Evolutionary conservation across 192 early-diverging fungal genomes (phyloP).

Genomic region (Podila minutissima): DNA sequence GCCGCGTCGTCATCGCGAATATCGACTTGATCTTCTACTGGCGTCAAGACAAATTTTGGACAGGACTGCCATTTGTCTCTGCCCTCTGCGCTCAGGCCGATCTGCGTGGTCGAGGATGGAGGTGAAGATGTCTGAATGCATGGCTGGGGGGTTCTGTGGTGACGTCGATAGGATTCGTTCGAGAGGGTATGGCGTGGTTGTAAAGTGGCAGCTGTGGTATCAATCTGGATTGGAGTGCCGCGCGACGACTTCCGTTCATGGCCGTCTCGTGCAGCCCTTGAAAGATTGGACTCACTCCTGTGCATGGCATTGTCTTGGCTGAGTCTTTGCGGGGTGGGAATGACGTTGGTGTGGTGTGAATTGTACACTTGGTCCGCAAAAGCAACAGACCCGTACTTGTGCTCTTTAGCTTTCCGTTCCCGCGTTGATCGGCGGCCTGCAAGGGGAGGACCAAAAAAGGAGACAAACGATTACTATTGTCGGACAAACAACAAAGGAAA

Average conservation of each 20-base stretch:
- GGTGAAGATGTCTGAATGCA: not conserved
- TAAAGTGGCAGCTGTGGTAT: not conserved
- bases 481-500: not conserved
- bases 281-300: not conserved
- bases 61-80: not conserved
- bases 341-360: too few relatives aligned
- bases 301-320: too few relatives aligned
- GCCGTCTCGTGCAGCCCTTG: not conserved
- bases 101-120: not conserved
- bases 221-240: not conserved
- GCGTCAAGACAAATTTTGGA: not conserved
- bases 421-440: not conserved
- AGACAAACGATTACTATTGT: not conserved
- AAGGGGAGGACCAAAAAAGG: not conserved
- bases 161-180: not conserved
- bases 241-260: not conserved
- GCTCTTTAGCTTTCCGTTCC: constrained; percentile 2
- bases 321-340: too few relatives aligned
- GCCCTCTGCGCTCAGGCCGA: not conserved
- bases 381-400: not conserved
- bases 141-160: not conserved
- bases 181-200: not conserved
- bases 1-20: not conserved
- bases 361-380: not conserved
- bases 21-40: constrained; percentile 10